phyloP scores from a whole-genome alignment of 1,139 yeast species.

The Hanseniaspora sp. region DNA sequence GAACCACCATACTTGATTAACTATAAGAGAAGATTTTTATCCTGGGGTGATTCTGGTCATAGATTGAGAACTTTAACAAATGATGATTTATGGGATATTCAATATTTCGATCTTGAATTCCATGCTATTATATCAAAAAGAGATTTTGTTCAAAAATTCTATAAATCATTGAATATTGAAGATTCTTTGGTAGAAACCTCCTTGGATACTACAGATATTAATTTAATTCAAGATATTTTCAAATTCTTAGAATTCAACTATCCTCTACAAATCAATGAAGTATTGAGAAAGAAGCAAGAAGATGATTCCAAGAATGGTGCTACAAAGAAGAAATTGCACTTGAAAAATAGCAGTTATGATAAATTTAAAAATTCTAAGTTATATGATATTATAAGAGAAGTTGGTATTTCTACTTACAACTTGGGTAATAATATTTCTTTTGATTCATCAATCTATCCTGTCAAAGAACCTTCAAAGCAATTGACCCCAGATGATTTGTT shows the following conservation, averaged over 20 bases:
- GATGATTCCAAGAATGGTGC: conserved; percentile 17
- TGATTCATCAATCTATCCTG: conserved; percentile 58
- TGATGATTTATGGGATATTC: conserved; percentile 87
- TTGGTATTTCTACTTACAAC: conserved; percentile 68
- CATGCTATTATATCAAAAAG: conserved; percentile 77
- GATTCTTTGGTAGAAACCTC: conserved; percentile 53
- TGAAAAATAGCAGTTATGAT: conserved; percentile 64
- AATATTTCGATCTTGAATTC: conserved; percentile 75
- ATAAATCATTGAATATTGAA: conserved; percentile 42
- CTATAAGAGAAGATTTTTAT: conserved; percentile 74
- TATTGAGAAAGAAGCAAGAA: conserved; percentile 27
- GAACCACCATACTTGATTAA: conserved; percentile 98
- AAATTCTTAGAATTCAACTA: conserved; percentile 77
- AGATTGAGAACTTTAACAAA: conserved; percentile 51
- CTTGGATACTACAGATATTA: conserved; percentile 48
- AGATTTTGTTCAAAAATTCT: conserved; percentile 48
- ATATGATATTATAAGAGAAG: conserved; percentile 56
- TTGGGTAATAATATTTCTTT: conserved; percentile 76
- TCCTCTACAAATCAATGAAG: conserved; percentile 55
- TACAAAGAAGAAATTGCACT: conserved; percentile 42
- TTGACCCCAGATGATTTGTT: conserved; percentile 57
- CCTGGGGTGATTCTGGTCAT: conserved; percentile 38
- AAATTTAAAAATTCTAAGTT: conserved; percentile 59
- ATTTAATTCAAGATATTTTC: conserved; percentile 61
- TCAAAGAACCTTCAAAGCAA: conserved; percentile 51